A percentile compares a stretch with the other conserved stretches of the same genome.
phyloP scores from a whole-genome alignment of 2,329 filamentous ascomycete species.

The Botrytis deweyae region DNA sequence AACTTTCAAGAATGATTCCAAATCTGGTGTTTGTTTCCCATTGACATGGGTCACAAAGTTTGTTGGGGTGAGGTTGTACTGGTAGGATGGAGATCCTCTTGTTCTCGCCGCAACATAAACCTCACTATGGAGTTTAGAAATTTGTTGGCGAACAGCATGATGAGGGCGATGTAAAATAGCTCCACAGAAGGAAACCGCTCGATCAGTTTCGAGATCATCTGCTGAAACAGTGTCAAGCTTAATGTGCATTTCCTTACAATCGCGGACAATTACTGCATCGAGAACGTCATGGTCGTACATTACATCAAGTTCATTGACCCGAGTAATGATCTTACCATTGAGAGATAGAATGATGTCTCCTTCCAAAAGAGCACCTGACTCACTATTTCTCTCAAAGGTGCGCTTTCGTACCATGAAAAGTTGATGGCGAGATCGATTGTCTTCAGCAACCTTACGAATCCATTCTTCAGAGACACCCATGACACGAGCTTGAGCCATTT shows the following conservation, averaged over 20 bases:
- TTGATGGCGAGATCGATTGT: slow-evolving; percentile 90
- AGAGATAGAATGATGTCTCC: slow-evolving; percentile 90
- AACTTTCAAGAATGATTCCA: slow-evolving; percentile 76
- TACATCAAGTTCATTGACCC: slow-evolving; percentile 87
- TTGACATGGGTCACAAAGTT: slow-evolving; percentile 99
- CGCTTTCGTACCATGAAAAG: slow-evolving; percentile 98
- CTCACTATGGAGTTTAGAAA: slow-evolving; percentile 92
- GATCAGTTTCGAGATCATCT: slow-evolving; percentile 87
- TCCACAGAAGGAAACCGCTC: slow-evolving; percentile 91
- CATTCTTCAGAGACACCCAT: slow-evolving; percentile 97
- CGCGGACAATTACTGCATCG: slow-evolving; percentile 82
- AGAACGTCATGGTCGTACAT: slow-evolving; percentile 90
- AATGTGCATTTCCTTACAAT: slow-evolving; percentile 74
- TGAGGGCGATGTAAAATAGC: slow-evolving; percentile 91
- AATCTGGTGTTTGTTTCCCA: slow-evolving; percentile 76
- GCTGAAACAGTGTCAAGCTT: slow-evolving; percentile 83
- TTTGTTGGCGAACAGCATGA: slow-evolving; percentile 95
- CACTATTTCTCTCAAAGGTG: slow-evolving; percentile 62
- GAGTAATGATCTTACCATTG: slow-evolving; percentile 89
- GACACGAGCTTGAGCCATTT: slow-evolving; percentile 94
- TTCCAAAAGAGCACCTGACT: slow-evolving; percentile 71
- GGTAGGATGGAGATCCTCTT: slow-evolving; percentile 78
- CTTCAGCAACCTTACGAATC: slow-evolving; percentile 85
- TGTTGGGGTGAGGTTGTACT: slow-evolving; percentile 89
- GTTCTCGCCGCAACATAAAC: slow-evolving; percentile 91